phyloP scores from a whole-genome alignment of 2,329 filamentous ascomycete species.

The Aspergillus amoenus region DNA sequence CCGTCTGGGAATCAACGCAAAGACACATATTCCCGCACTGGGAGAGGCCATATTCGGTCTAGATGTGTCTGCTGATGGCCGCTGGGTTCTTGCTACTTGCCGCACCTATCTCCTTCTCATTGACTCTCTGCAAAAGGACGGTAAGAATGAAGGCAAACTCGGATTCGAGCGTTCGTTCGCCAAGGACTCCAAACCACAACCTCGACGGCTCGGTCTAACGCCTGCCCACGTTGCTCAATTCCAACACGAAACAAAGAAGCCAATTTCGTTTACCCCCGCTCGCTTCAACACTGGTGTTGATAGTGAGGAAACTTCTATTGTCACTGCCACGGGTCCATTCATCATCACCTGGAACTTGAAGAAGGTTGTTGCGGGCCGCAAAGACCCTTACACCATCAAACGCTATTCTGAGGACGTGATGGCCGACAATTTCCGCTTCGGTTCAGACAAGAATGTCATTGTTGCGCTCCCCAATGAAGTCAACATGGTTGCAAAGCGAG shows the following conservation, averaged over 20 bases:
- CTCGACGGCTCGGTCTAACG: conserved; percentile 81
- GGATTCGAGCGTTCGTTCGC: conserved; percentile 93
- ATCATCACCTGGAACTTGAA: conserved; percentile 95
- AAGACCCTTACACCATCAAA: conserved; percentile 94
- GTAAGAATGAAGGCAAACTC: conserved; percentile 97
- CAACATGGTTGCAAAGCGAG: conserved; percentile 90
- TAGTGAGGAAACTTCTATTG: conserved; percentile 83
- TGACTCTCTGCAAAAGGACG: conserved; percentile 83
- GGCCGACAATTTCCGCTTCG: conserved; percentile 97
- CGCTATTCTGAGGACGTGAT: conserved; percentile 93
- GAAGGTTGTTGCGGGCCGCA: conserved; percentile 77
- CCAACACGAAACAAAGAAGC: conserved; percentile 88
- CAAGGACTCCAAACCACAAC: conserved; percentile 90
- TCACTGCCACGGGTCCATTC: conserved; percentile 94
- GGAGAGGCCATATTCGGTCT: conserved; percentile 93
- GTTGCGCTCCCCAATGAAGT: conserved; percentile 96
- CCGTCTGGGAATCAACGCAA: conserved; percentile 92
- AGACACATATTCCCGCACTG: conserved; percentile 92
- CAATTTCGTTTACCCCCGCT: conserved; percentile 83
- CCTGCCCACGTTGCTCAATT: conserved; percentile 96
- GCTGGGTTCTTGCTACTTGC: conserved; percentile 93
- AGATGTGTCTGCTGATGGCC: conserved; percentile 91
- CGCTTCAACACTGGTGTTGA: conserved; percentile 90
- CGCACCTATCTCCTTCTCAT: conserved; percentile 92
- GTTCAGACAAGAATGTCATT: conserved; percentile 96